These are phyloP conservation scores for Adansonia grandidieri DNA, from an alignment of 441 rosid genomes.

Conservation along the genomic window DNA sequence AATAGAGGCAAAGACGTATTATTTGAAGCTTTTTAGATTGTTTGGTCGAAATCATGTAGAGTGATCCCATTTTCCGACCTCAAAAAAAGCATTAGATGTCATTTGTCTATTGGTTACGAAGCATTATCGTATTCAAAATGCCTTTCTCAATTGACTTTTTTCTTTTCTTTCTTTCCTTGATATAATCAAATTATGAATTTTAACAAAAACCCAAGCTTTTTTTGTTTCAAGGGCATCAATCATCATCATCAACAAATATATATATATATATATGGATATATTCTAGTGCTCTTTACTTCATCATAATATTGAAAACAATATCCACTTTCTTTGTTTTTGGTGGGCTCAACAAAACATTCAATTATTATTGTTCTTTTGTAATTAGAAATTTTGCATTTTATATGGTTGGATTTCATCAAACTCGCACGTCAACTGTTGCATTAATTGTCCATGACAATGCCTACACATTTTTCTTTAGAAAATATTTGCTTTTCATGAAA, in stretches of 20 bases:
- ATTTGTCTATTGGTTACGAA: constrained; percentile 18
- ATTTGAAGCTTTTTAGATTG: constrained; percentile 25
- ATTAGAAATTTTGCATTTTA: not conserved
- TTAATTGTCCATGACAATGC: constrained; percentile 24
- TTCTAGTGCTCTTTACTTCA: constrained; percentile 14
- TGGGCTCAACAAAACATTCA: constrained; percentile 24
- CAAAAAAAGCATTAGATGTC: constrained; percentile 9
- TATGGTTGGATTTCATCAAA: constrained; percentile 23
- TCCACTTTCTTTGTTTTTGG: constrained; percentile 22
- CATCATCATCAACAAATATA: not conserved
- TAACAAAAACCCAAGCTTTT: not conserved
- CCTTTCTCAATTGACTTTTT: constrained; percentile 18
- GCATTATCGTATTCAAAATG: not conserved
- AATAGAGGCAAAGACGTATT: constrained; percentile 11
- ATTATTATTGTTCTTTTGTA: not conserved
- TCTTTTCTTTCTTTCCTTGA: not conserved
- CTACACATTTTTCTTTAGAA: constrained; percentile 25
- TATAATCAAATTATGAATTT: constrained; percentile 18
- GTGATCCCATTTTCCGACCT: constrained; percentile 20
- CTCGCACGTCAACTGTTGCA: constrained; percentile 26
- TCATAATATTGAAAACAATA: constrained; percentile 22
- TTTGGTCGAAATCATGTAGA: constrained; percentile 26
- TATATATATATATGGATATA: no score
- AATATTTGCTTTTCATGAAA: constrained; percentile 1
- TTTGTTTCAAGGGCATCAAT: constrained; percentile 17